A percentile compares a stretch with the other conserved stretches of the same genome.
Conservation (phyloP, 208 protist species). For the Polymyxa betae region DNA sequence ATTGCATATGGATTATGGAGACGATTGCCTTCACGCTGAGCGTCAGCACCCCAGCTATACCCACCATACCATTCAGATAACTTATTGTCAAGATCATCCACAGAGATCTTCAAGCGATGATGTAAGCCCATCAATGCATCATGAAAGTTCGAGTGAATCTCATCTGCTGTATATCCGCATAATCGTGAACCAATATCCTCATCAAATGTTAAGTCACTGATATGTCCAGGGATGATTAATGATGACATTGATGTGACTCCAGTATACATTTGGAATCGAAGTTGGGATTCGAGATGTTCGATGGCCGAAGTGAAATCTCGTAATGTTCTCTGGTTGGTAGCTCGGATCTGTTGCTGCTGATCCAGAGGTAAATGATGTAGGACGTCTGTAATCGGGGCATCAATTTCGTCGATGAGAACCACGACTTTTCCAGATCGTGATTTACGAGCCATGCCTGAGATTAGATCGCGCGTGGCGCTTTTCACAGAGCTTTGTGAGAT, state of each 20-base stretch:
- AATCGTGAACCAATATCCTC: not conserved
- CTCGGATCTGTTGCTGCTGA: not conserved
- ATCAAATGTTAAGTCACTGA: conserved; percentile 19
- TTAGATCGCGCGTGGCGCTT: conserved; percentile 29
- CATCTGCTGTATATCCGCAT: not conserved
- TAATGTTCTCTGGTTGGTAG: not conserved
- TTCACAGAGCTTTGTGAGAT: not conserved
- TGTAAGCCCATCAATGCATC: not conserved
- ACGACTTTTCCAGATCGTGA: conserved; percentile 24
- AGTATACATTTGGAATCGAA: conserved; percentile 40
- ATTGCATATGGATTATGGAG: conserved; percentile 35
- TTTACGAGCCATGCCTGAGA: not conserved
- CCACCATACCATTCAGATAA: conserved; percentile 20
- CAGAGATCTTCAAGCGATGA: not conserved
- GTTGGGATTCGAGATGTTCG: not conserved
- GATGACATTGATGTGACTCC: not conserved
- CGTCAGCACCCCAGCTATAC: not conserved
- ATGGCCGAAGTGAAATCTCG: not conserved
- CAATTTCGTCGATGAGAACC: conserved; percentile 29
- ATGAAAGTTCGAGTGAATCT: conserved; percentile 4
- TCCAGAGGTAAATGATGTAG: not conserved
- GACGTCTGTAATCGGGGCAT: not conserved
- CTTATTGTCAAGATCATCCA: conserved; percentile 16
- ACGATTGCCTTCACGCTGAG: not conserved
- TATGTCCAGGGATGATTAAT: not conserved